Percentiles rank a stretch among this genome's conserved stretches.
Evolutionary conservation across 345 rosid genomes (phyloP).

Genomic region (Euphorbia tirucalli): DNA sequence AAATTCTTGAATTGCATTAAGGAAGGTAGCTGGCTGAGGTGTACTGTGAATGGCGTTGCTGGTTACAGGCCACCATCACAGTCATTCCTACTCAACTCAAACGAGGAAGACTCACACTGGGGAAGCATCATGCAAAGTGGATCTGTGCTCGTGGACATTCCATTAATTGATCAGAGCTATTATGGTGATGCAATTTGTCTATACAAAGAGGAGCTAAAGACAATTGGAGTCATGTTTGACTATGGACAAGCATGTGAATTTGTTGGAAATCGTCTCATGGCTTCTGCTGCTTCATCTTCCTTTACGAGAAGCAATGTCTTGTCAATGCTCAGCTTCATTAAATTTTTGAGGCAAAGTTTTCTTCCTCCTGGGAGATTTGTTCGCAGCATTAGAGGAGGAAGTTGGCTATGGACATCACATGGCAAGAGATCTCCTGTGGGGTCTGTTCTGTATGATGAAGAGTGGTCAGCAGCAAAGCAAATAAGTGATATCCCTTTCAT

Average conservation of each 20-base stretch:
- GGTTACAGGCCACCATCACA: constrained; percentile 53
- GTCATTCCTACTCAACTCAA: constrained; percentile 45
- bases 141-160: constrained; percentile 58
- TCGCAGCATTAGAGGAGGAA: constrained; percentile 27
- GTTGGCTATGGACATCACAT: constrained; percentile 49
- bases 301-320: constrained; percentile 40
- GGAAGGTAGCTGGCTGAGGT: constrained; percentile 62
- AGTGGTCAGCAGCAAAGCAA: constrained; percentile 51
- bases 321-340: constrained; percentile 56
- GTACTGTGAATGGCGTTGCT: constrained; percentile 41
- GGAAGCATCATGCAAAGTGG: constrained; percentile 55
- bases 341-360: constrained; percentile 33
- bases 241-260: constrained; percentile 50
- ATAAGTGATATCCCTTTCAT: constrained; percentile 58
- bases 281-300: constrained; percentile 36
- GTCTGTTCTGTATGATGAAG: constrained; percentile 46
- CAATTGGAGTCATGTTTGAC: constrained; percentile 62
- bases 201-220: constrained; percentile 45
- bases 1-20: constrained; percentile 47
- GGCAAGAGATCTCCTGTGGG: constrained; percentile 51
- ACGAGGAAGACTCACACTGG: constrained; percentile 33
- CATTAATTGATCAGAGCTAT: constrained; percentile 52
- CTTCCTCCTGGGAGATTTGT: constrained; percentile 48
- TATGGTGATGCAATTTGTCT: constrained; percentile 42
- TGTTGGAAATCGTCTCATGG: constrained; percentile 55